phyloP scores from a whole-genome alignment of 1,284 basidiomycete species.

The Mycena sp. region DNA sequence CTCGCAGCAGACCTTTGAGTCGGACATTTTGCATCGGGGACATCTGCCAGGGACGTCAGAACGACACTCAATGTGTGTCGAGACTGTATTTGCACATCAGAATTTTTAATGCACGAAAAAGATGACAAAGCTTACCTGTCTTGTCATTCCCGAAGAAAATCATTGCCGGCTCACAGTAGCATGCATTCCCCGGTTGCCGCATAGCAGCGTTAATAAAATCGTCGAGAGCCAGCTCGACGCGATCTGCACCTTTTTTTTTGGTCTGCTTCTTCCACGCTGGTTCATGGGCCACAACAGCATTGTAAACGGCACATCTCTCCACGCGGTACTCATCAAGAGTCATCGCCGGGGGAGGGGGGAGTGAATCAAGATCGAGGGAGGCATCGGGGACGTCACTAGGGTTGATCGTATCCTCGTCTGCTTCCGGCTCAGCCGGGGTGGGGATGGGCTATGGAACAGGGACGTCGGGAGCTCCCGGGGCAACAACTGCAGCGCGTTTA shows the following conservation, averaged over 20 bases:
- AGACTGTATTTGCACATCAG: not conserved
- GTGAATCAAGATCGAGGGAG: not conserved
- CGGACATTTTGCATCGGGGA: not conserved
- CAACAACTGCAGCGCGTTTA: slow-evolving; percentile 2
- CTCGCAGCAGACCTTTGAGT: slow-evolving; percentile 2
- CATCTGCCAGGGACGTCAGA: not conserved
- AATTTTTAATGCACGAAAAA: not conserved
- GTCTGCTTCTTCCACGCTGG: slow-evolving; percentile 7
- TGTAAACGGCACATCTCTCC: not conserved
- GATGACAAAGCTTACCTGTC: not conserved
- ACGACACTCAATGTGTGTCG: not conserved
- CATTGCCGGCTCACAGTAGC: not conserved
- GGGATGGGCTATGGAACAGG: not conserved
- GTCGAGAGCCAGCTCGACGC: slow-evolving; percentile 12
- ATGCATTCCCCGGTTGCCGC: not conserved
- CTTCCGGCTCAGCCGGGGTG: not conserved
- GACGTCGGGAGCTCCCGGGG: not conserved
- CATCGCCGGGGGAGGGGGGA: not conserved
- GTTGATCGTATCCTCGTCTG: not conserved
- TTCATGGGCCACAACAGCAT: not conserved
- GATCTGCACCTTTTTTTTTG: slow-evolving; percentile 7
- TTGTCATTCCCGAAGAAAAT: slow-evolving; percentile 14
- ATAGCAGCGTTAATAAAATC: slow-evolving; percentile 15
- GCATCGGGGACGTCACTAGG: not conserved
- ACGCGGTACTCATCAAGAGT: not conserved